Percentiles rank a stretch among this genome's conserved stretches.
Evolutionary conservation across 225 moss, liverwort and hornwort species (phyloP).

Genomic region (Polytrichum formosum): DNA sequence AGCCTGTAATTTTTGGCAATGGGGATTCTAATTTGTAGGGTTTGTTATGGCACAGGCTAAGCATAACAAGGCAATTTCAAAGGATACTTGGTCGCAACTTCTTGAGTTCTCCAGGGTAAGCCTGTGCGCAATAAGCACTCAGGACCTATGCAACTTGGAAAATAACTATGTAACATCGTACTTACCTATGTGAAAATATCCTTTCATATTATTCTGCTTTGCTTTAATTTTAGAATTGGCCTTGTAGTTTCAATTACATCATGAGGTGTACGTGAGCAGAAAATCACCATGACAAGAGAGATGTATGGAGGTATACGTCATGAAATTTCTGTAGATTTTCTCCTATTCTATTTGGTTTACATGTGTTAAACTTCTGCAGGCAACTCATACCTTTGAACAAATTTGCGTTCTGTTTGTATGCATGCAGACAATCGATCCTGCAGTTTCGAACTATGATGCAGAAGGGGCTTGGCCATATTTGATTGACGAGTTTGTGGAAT

Average conservation of each 20-base stretch:
- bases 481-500: slow-evolving; percentile 97
- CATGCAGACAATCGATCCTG: slow-evolving; percentile 76
- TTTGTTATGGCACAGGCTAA: slow-evolving; percentile 55
- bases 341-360: not conserved
- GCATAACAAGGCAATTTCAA: slow-evolving; percentile 96
- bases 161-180: not conserved
- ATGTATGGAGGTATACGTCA: too few relatives aligned
- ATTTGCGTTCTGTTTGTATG: too few relatives aligned
- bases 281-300: too few relatives aligned
- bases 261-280: too few relatives aligned
- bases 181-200: not conserved
- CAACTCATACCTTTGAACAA: not conserved
- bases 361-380: slow-evolving; percentile 5
- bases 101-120: slow-evolving; percentile 91
- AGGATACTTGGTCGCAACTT: slow-evolving; percentile 94
- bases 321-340: too few relatives aligned
- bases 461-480: slow-evolving; percentile 98
- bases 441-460: slow-evolving; percentile 79
- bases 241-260: too few relatives aligned
- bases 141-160: not conserved
- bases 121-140: not conserved
- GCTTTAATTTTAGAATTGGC: not conserved
- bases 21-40: slow-evolving; percentile 3
- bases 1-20: not conserved
- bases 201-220: not conserved